Base-by-base conservation (phyloP, 2,329 filamentous ascomycete species). In the Aspergillus sp. region DNA sequence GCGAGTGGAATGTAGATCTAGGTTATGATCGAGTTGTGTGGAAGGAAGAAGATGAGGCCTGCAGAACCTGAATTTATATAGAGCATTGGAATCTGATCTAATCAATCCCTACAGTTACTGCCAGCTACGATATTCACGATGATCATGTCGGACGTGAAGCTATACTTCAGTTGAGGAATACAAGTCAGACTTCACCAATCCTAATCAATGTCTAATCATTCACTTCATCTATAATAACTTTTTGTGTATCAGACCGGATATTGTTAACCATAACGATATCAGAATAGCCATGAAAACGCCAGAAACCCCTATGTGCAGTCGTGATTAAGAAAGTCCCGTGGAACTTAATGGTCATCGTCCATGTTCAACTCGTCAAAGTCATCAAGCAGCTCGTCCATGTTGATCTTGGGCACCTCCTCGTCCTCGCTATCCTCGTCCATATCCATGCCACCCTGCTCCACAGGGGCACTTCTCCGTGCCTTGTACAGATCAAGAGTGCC, bases 281-380 rank as follows among this genome's bases (percentile, higher is more conserved):
- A 50, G 47, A 50, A 50, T 50, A 30, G 47, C 47, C 47, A 50
- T 50, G 25, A 6, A 28, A 50, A 50, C 47, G 47, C 47, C 47
- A 21, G 47, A 36, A 50, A 50, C 47, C 47, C 47, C 47, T 50
- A 30, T 30, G 25, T 50, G 47, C 47, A 50, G 47, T 50, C 47
- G 47, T 50, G 25, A 50, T 32, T 30, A 49, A 30, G 25, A 32
- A 30, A 50, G 47, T 30, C n/a, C 47, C 47, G 47, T 50, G 25
- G 47, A 50, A 50, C 47, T 30, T 50, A 50, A 5, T 50, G 15
- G 47, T 49, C 21, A 49, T 50, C 47, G 47, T 50, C 25, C 47
- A 96, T 87, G 49, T 85, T 88, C 74, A 97, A 85, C 71, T 97
- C 93, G 72, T 96, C 92, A 81, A 97, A 92, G 75, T 97, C 93